Evolutionary conservation across 1,139 yeast species (phyloP).

Genomic region (Pichia sp.): DNA sequence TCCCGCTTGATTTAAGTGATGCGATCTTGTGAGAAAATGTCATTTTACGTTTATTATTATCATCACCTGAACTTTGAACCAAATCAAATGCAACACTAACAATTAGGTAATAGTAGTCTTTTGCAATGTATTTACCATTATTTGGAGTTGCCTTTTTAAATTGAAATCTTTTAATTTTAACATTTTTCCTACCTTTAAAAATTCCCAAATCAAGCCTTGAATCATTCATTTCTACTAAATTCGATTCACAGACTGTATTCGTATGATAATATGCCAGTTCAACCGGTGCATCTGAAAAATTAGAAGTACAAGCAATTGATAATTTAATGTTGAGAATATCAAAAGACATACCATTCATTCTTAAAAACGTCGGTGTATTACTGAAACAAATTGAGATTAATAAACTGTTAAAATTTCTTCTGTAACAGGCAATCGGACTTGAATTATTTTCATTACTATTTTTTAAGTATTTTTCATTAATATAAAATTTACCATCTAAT

Average conservation of each 20-base stretch:
- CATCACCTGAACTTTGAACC: slow-evolving; percentile 20
- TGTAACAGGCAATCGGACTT: slow-evolving; percentile 23
- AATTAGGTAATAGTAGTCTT: slow-evolving; percentile 49
- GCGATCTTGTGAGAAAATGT: slow-evolving; percentile 3
- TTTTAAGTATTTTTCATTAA: slow-evolving; percentile 13
- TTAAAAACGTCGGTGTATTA: slow-evolving; percentile 6
- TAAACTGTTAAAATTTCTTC: slow-evolving; percentile 22
- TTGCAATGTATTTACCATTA: slow-evolving; percentile 49
- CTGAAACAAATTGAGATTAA: slow-evolving; percentile 11
- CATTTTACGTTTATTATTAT: slow-evolving; percentile 4
- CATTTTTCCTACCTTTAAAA: slow-evolving; percentile 4
- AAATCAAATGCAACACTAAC: slow-evolving; percentile 33
- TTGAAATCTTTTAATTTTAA: slow-evolving; percentile 30
- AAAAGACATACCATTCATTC: not conserved
- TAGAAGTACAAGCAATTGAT: slow-evolving; percentile 14
- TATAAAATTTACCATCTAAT: slow-evolving; percentile 23
- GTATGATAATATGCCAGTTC: slow-evolving; percentile 2
- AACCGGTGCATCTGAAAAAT: slow-evolving; percentile 14
- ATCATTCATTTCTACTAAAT: not conserved
- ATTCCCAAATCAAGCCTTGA: not conserved
- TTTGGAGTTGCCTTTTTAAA: slow-evolving; percentile 61
- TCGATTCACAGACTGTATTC: not conserved
- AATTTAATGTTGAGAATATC: slow-evolving; percentile 11
- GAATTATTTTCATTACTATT: slow-evolving; percentile 1
- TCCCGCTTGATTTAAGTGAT: slow-evolving; percentile 37